These are phyloP conservation scores for Circinella minor DNA, from an alignment of 371 early-diverging fungal genomes.

Conservation along the genomic window DNA sequence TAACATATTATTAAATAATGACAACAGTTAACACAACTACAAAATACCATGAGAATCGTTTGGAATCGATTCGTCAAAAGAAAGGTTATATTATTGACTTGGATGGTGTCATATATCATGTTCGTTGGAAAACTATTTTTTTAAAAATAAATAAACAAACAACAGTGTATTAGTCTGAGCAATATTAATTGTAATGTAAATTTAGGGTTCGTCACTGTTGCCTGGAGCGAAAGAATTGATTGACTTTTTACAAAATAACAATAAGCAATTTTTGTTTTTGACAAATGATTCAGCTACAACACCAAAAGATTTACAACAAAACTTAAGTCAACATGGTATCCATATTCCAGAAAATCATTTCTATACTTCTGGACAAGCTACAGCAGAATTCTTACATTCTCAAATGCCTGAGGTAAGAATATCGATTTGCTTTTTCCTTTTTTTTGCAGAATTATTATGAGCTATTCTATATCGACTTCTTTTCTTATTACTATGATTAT, in stretches of 20 bases:
- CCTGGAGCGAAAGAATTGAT: conserved; percentile 69
- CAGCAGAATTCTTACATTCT: conserved; percentile 64
- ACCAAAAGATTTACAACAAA: conserved; percentile 65
- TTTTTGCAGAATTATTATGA: background rate
- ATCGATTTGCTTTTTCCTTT: too few relatives aligned
- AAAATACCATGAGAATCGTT: conserved; percentile 47
- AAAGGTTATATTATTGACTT: conserved; percentile 69
- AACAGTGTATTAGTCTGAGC: too few relatives aligned
- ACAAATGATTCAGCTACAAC: conserved; percentile 74
- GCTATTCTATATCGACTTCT: background rate
- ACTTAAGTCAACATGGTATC: conserved; percentile 62
- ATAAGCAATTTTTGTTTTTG: conserved; percentile 68
- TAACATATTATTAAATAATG: conserved; percentile 19
- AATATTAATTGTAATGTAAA: background rate
- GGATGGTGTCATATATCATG: conserved; percentile 75
- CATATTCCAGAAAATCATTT: conserved; percentile 62
- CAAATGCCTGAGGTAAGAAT: conserved; percentile 56
- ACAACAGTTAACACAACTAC: conserved; percentile 47
- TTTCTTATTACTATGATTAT: background rate
- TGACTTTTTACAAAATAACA: conserved; percentile 54
- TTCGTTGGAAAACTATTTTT: conserved; percentile 24
- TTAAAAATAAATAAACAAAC: too few relatives aligned
- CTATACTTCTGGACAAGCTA: conserved; percentile 69
- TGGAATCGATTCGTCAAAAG: conserved; percentile 60
- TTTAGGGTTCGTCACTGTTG: conserved; percentile 40